Evolutionary conservation across 371 early-diverging fungal genomes (phyloP).

Genomic region (Batkoa obscura): DNA sequence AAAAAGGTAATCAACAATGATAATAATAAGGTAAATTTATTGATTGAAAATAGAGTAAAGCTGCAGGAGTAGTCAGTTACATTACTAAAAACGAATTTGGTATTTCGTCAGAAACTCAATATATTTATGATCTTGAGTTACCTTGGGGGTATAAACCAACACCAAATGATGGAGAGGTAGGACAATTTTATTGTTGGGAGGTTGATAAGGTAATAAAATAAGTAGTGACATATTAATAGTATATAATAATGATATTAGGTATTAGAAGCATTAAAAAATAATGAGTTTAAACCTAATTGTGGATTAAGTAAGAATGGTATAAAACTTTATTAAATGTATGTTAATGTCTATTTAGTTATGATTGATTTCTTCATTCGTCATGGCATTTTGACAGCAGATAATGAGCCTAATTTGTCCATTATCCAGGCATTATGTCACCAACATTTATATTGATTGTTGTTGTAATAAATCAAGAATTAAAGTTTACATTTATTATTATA

Average conservation of each 20-base stretch:
- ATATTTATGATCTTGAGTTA: conserved; percentile 63
- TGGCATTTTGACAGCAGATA: conserved; percentile 47
- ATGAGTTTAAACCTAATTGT: conserved; percentile 79
- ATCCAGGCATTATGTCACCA: conserved; percentile 44
- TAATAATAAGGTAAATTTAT: not conserved
- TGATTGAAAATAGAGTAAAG: conserved; percentile 15
- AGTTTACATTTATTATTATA: too few relatives aligned
- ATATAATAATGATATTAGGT: conserved; percentile 13
- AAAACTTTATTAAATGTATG: not conserved
- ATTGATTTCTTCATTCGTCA: conserved; percentile 75
- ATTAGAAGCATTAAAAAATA: conserved; percentile 23
- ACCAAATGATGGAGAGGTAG: conserved; percentile 80
- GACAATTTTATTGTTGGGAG: conserved; percentile 53
- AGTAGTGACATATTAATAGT: not conserved
- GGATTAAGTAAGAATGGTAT: conserved; percentile 24
- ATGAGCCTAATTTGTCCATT: conserved; percentile 54
- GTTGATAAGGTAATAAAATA: conserved; percentile 32
- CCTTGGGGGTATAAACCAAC: conserved; percentile 35
- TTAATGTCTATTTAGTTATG: conserved; percentile 17
- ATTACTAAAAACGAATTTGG: conserved; percentile 29
- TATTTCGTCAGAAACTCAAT: conserved; percentile 54
- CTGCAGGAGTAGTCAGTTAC: conserved; percentile 49
- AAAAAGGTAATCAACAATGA: conserved; percentile 12
- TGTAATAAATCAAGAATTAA: too few relatives aligned
- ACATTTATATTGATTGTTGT: too few relatives aligned